phyloP scores from a whole-genome alignment of 2,329 filamentous ascomycete genomes.

The Verticillium alfalfae region DNA sequence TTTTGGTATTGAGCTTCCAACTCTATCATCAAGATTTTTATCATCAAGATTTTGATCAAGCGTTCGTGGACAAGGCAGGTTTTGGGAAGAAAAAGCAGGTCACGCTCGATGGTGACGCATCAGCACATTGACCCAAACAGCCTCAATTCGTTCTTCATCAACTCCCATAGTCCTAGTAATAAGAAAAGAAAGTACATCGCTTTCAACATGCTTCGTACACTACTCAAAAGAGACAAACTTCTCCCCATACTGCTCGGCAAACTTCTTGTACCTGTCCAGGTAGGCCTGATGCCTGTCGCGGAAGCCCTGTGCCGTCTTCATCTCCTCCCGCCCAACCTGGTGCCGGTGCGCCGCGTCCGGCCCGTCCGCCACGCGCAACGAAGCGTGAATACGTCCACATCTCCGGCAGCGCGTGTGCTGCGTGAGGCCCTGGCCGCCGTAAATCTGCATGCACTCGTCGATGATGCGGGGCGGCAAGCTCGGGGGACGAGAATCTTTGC shows the following conservation, averaged over 20 bases:
- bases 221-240: conserved; percentile 20
- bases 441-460: conserved; percentile 89
- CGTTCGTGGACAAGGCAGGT: too few relatives aligned
- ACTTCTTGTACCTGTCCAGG: conserved; percentile 55
- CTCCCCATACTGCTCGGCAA: conserved; percentile 55
- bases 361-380: conserved; percentile 83
- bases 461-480: conserved; percentile 81
- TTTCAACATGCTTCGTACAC: background rate
- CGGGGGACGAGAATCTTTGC: conserved; percentile 91
- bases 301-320: conserved; percentile 58
- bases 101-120: too few relatives aligned
- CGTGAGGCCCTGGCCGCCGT: conserved; percentile 82
- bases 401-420: conserved; percentile 88
- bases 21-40: background rate
- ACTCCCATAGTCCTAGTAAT: too few relatives aligned
- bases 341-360: conserved; percentile 91
- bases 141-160: too few relatives aligned
- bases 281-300: conserved; percentile 58
- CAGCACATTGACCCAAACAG: too few relatives aligned
- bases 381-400: conserved; percentile 83
- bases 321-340: conserved; percentile 77
- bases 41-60: background rate
- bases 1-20: background rate
- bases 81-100: too few relatives aligned
- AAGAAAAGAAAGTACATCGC: too few relatives aligned